Evolutionary conservation across 1,284 basidiomycete species (phyloP).

Genomic region (Coniophora puteana): DNA sequence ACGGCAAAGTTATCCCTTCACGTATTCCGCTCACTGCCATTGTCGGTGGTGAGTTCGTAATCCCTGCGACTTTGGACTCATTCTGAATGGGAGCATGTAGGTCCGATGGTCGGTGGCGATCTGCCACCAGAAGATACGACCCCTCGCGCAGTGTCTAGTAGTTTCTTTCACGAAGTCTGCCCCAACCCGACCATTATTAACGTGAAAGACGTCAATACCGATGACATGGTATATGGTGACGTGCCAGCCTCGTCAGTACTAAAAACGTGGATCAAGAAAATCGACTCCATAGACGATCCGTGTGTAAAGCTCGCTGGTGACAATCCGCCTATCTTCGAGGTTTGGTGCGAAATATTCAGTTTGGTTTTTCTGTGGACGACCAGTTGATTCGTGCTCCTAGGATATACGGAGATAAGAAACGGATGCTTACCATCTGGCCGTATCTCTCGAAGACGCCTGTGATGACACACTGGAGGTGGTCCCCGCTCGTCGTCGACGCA

Average conservation of each 20-base stretch:
- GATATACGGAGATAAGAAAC: conserved; percentile 25
- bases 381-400: conserved; percentile 16
- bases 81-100: conserved; percentile 10
- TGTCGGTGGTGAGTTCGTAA: conserved; percentile 13
- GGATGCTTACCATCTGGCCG: conserved; percentile 33
- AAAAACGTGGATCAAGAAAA: conserved; percentile 29
- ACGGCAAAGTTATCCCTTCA: conserved; percentile 31
- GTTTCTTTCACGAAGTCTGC: conserved; percentile 34
- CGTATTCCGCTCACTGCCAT: conserved; percentile 29
- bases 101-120: conserved; percentile 34
- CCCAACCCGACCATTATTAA: conserved; percentile 26
- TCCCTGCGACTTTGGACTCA: background rate
- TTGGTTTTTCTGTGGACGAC: background rate
- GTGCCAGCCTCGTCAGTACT: conserved; percentile 18
- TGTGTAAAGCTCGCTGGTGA: conserved; percentile 31
- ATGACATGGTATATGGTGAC: conserved; percentile 16
- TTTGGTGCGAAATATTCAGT: conserved; percentile 19
- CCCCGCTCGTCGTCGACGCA: conserved; percentile 31
- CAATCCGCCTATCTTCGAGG: conserved; percentile 28
- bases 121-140: conserved; percentile 25
- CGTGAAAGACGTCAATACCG: conserved; percentile 18
- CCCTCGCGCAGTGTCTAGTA: conserved; percentile 30
- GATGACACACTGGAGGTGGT: conserved; percentile 35
- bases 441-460: conserved; percentile 32
- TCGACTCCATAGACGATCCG: conserved; percentile 26